Conservation (phyloP, 495 filamentous ascomycete species). For the Daldinia caldariorum region DNA sequence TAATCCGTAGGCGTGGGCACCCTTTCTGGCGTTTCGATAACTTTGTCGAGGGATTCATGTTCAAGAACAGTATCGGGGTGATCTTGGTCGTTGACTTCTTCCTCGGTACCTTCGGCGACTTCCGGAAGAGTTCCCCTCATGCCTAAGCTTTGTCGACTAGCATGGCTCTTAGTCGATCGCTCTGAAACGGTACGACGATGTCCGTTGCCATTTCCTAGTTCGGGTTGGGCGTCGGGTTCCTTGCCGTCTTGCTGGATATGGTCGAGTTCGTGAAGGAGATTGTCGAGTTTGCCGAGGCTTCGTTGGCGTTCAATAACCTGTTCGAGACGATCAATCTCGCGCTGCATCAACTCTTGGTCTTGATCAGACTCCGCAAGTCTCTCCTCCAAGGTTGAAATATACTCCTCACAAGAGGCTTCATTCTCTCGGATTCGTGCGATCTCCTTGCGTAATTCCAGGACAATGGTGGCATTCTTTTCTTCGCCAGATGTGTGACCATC, state of each 20-base stretch:
- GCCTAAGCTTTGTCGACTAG: constrained; percentile 59
- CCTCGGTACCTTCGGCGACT: constrained; percentile 54
- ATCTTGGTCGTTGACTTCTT: constrained; percentile 50
- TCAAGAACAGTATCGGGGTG: constrained; percentile 5
- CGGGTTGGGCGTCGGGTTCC: constrained; percentile 49
- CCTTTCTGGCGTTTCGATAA: constrained; percentile 44
- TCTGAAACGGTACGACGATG: constrained; percentile 57
- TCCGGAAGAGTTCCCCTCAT: constrained; percentile 63
- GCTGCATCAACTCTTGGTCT: constrained; percentile 95
- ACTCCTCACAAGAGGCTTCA: constrained; percentile 89
- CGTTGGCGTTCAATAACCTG: constrained; percentile 95
- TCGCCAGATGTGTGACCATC: constrained; percentile 91
- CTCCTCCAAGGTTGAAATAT: constrained; percentile 97
- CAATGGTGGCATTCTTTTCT: constrained; percentile 86
- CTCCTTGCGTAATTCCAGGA: constrained; percentile 90
- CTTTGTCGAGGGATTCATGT: constrained; percentile 19
- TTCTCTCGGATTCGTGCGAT: constrained; percentile 89
- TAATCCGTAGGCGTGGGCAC: constrained; percentile 47
- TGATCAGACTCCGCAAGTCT: constrained; percentile 95
- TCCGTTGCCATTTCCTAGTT: constrained; percentile 54
- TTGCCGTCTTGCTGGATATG: constrained; percentile 73
- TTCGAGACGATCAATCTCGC: constrained; percentile 92
- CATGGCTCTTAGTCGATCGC: constrained; percentile 62
- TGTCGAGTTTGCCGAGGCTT: constrained; percentile 93
- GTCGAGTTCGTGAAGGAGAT: constrained; percentile 89